Evolutionary conservation across 179 eudicot genomes (phyloP).

Genomic region (Pouteria campechiana): DNA sequence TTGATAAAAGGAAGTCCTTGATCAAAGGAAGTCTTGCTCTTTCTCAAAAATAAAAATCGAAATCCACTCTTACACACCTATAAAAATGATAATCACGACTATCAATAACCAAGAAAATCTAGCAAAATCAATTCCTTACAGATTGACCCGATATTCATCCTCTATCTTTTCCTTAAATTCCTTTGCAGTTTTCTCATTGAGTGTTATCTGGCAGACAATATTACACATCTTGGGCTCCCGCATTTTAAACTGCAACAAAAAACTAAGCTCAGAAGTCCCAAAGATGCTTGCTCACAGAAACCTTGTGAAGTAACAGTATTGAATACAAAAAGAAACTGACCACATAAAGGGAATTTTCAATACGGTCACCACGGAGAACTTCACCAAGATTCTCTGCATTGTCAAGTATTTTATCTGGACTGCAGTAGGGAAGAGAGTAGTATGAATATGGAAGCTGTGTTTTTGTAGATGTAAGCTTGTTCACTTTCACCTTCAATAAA

Average conservation of each 20-base stretch:
- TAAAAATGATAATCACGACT: neutral
- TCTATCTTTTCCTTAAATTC: constrained; percentile 40
- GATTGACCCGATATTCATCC: constrained; percentile 45
- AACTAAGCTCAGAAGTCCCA: neutral
- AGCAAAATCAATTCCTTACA: constrained; percentile 16
- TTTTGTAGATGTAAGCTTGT: constrained; percentile 42
- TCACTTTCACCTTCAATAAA: constrained; percentile 41
- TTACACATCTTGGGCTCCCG: constrained; percentile 44
- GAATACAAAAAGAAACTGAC: constrained; percentile 17
- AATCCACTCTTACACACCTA: no score
- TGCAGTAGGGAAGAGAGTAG: constrained; percentile 46
- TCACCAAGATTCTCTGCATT: constrained; percentile 47
- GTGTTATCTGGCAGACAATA: constrained; percentile 26
- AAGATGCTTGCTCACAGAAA: neutral
- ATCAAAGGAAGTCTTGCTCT: no score
- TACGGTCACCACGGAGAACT: constrained; percentile 42
- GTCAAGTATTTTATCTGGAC: constrained; percentile 25
- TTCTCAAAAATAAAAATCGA: no score
- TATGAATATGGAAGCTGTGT: constrained; percentile 53
- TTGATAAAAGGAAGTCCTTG: no score
- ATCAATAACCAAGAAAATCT: neutral
- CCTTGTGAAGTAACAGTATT: neutral
- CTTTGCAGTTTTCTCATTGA: constrained; percentile 34
- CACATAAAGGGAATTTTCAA: constrained; percentile 43
- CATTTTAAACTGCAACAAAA: constrained; percentile 44